Evolutionary conservation across 31 red algal species (phyloP).

Genomic region (Asparagopsis taxiformis): DNA sequence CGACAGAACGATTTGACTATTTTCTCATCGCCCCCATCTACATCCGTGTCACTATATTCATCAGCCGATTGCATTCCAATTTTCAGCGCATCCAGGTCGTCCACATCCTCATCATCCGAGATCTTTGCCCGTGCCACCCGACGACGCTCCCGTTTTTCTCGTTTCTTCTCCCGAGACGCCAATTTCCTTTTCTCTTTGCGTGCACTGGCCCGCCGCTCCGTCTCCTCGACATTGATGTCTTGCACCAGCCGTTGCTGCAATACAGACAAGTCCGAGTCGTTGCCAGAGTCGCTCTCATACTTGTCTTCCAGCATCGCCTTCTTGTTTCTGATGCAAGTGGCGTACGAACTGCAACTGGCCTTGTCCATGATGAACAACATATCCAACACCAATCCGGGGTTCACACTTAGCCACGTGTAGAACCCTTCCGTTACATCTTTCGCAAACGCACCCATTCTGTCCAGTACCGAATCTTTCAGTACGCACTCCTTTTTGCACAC

Average conservation of each 20-base stretch:
- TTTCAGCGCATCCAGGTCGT: not conserved
- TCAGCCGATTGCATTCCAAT: not conserved
- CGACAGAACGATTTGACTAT: not conserved
- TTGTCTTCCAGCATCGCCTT: not conserved
- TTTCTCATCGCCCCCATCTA: too few species aligned
- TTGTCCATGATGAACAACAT: slow-evolving; percentile 66
- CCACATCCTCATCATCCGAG: not conserved
- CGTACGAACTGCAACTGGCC: slow-evolving; percentile 27
- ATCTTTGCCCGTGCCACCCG: not conserved
- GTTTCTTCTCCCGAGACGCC: not conserved
- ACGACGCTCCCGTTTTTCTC: not conserved
- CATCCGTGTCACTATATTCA: not conserved
- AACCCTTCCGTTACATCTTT: slow-evolving; percentile 41
- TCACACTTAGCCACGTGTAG: slow-evolving; percentile 46
- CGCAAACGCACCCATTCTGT: slow-evolving; percentile 23
- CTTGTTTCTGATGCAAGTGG: slow-evolving; percentile 25
- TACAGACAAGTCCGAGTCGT: slow-evolving; percentile 35
- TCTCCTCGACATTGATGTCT: not conserved
- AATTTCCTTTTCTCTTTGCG: not conserved
- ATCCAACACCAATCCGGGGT: slow-evolving; percentile 51
- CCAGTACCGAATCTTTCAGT: slow-evolving; percentile 36
- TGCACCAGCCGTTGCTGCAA: not conserved
- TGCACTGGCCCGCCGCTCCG: not conserved
- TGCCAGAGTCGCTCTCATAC: slow-evolving; percentile 20
- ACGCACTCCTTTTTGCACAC: slow-evolving; percentile 25